Conservation (phyloP, 441 rosid genomes). For the Euphorbia schlechtendalii region DNA sequence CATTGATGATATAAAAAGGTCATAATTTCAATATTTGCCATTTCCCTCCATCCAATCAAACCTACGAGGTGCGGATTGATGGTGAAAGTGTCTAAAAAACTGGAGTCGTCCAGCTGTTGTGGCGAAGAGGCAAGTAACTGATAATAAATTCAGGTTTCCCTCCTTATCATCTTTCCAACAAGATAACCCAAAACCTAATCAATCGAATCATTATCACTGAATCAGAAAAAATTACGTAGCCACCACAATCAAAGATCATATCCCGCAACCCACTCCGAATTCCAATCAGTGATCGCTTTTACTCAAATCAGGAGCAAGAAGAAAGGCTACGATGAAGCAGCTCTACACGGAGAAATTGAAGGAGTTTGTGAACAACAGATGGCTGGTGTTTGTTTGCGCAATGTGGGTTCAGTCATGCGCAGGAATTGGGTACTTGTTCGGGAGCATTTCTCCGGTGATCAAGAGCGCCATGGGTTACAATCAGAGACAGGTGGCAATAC, state of each 20-base stretch:
- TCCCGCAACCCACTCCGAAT: no score
- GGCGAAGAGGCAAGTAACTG: neutral
- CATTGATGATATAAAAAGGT: no score
- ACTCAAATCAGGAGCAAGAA: neutral
- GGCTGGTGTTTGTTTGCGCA: slow-evolving; percentile 69
- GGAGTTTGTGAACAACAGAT: slow-evolving; percentile 46
- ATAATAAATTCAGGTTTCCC: neutral
- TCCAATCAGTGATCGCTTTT: neutral
- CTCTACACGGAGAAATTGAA: slow-evolving; percentile 17
- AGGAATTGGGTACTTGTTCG: slow-evolving; percentile 73
- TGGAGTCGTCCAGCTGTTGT: neutral
- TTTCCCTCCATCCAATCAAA: neutral
- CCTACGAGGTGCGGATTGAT: neutral
- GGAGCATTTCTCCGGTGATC: slow-evolving; percentile 77
- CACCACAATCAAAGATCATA: no score
- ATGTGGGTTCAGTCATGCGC: slow-evolving; percentile 79
- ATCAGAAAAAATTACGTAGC: neutral
- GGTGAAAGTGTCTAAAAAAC: neutral
- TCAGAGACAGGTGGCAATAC: slow-evolving; percentile 62
- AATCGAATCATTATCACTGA: no score
- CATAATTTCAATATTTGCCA: neutral
- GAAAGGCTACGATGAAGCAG: slow-evolving; percentile 12
- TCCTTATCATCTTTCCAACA: neutral
- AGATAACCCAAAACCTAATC: neutral
- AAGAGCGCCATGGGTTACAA: slow-evolving; percentile 58